Evolutionary conservation across 306 rosid species (phyloP).

Genomic region (Prunus kanzakura): DNA sequence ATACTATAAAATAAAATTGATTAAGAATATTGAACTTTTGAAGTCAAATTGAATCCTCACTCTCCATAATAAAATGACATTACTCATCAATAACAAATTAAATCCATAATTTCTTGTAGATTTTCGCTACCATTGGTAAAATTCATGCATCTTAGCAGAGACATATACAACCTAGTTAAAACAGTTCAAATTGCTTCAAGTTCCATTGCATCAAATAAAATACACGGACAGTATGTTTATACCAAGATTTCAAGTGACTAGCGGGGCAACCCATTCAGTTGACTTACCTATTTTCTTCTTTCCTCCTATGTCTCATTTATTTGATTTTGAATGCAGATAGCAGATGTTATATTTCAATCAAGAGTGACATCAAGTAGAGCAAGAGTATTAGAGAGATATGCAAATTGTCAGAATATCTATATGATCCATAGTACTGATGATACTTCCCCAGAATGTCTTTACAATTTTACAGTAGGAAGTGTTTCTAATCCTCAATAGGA

Average conservation of each 20-base stretch:
- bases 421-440: neutral
- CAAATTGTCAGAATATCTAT: neutral
- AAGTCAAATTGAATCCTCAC: neutral
- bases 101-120: neutral
- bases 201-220: neutral
- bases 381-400: neutral
- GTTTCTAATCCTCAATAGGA: neutral
- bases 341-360: neutral
- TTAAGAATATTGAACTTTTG: neutral
- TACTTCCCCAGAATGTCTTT: neutral
- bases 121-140: neutral
- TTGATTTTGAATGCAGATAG: neutral
- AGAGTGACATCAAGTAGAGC: neutral
- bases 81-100: neutral
- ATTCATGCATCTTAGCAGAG: neutral
- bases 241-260: neutral
- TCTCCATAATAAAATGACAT: neutral
- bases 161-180: neutral
- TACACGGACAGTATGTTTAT: neutral
- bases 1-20: slow-evolving; percentile 19
- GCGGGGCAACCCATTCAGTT: neutral
- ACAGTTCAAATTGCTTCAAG: neutral
- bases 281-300: neutral
- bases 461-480: neutral
- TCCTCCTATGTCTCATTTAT: neutral